Base-by-base conservation (phyloP, 441 rosid species). In the Eutrema salsugineum region DNA sequence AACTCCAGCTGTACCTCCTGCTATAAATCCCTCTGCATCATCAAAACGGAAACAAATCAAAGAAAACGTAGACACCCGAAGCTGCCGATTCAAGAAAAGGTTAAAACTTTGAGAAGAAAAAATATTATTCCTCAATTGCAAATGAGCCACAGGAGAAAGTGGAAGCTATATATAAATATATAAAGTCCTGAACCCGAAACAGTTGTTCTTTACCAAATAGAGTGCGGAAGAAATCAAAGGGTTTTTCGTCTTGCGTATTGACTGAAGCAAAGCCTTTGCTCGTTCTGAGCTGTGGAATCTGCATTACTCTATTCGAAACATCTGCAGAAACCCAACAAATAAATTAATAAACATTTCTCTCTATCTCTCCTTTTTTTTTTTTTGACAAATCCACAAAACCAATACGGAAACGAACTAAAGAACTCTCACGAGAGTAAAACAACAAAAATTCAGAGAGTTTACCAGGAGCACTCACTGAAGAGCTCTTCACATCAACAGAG, bases 1-100 rank as follows among this genome's bases (percentile, higher is more conserved):
- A 77, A 85, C 94, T 56, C 91, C 94, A 79, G 91, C 91, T 28
- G 90, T 83, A 64, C 91, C 91, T 76, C 94, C 94, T 19, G 91
- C 94, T 71, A 89, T 78, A 60, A 81, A 79, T 7, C 94, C 90
- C 88, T 95, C 99, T 92, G 88, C 81, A 57, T 15, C 65, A 64
- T 28, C 27, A 53, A 61, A 60, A 22, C 0, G 1, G 27, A 22
- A 8, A 38, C 53, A 39, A 50, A 71, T 44, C 40, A 14, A 11
- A 12, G 11, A 28, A 38, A 4, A 32, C 6, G 8, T 30, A 6
- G 12, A 49, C 6, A 36, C 8, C 35, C 3, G 56, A 56, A 14
- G 66, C 44, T 58, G 47, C 38, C 8, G 14, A 28, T 40, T 51
- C 27, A 53, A 15, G 10, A 35, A 49, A 65, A 50, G 20, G 36